Conservation (phyloP, 2,329 filamentous ascomycete species). For the Sarocladiaceae sp. region DNA sequence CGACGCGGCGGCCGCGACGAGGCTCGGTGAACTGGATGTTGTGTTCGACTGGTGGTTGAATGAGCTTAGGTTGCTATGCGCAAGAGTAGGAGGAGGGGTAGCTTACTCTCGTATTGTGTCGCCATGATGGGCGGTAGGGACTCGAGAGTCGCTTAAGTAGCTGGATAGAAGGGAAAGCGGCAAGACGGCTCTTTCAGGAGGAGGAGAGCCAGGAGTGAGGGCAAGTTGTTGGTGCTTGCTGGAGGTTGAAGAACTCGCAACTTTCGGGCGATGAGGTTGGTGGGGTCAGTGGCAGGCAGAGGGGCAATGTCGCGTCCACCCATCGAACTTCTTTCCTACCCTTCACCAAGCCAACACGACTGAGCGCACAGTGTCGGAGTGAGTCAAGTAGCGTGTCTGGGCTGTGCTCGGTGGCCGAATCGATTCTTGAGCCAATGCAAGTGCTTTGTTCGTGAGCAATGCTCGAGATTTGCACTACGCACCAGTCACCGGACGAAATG, state of each 20-base stretch:
- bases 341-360: no score
- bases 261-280: no score
- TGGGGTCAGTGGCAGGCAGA: conserved; percentile 11
- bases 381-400: no score
- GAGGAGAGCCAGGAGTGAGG: not conserved
- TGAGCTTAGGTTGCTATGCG: conserved; percentile 11
- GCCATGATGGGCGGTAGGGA: conserved; percentile 47
- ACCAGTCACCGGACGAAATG: no score
- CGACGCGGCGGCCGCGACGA: conserved; percentile 43
- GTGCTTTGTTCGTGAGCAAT: no score
- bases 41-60: conserved; percentile 49
- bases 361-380: not conserved
- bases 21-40: conserved; percentile 44
- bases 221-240: not conserved
- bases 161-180: not conserved
- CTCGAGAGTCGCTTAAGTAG: no score
- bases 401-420: no score
- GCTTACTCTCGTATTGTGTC: conserved; percentile 50
- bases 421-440: no score
- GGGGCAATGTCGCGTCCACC: conserved; percentile 8
- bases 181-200: conserved; percentile 1
- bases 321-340: no score
- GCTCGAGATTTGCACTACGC: no score
- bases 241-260: conserved; percentile 1
- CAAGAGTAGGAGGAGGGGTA: conserved; percentile 9